Percentiles rank a stretch among this genome's conserved stretches.
Conservation (phyloP, 768 basidiomycete species). For the Amanita phalloides region DNA sequence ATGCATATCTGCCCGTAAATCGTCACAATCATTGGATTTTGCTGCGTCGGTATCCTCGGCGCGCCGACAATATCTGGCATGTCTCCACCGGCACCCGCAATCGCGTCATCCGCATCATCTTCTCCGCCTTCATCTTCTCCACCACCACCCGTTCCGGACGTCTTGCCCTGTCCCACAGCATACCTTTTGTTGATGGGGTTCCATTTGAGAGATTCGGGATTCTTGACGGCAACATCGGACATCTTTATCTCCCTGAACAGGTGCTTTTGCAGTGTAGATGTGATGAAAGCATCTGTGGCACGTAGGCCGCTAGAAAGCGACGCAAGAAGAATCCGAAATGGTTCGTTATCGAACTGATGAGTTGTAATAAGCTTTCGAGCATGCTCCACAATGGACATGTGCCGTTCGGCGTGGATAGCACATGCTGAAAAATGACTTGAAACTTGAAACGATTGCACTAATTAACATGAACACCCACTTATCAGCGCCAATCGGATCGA, state of each 20-base stretch:
- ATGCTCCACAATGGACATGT: slow-evolving; percentile 57
- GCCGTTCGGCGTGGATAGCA: slow-evolving; percentile 47
- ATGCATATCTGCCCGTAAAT: slow-evolving; percentile 80
- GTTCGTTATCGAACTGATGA: slow-evolving; percentile 84
- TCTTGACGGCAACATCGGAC: slow-evolving; percentile 53
- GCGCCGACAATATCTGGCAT: slow-evolving; percentile 2
- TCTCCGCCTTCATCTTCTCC: slow-evolving; percentile 22
- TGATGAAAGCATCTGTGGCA: slow-evolving; percentile 68
- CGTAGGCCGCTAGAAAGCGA: slow-evolving; percentile 61
- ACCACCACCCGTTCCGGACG: slow-evolving; percentile 17
- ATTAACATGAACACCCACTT: slow-evolving; percentile 33
- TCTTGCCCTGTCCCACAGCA: slow-evolving; percentile 30
- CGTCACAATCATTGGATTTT: slow-evolving; percentile 59
- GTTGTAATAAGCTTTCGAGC: slow-evolving; percentile 62
- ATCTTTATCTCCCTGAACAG: slow-evolving; percentile 71
- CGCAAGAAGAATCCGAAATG: slow-evolving; percentile 66
- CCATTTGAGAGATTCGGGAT: slow-evolving; percentile 52
- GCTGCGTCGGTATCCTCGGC: slow-evolving; percentile 48
- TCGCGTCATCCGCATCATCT: slow-evolving; percentile 22
- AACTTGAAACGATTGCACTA: not conserved
- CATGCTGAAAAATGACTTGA: slow-evolving; percentile 42
- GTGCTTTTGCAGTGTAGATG: slow-evolving; percentile 74
- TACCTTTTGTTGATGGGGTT: slow-evolving; percentile 50
- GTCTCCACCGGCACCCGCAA: slow-evolving; percentile 9
- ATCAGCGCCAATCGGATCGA: slow-evolving; percentile 69